Conservation (phyloP, 2,329 filamentous ascomycete species). For the Zymoseptoria tritici region DNA sequence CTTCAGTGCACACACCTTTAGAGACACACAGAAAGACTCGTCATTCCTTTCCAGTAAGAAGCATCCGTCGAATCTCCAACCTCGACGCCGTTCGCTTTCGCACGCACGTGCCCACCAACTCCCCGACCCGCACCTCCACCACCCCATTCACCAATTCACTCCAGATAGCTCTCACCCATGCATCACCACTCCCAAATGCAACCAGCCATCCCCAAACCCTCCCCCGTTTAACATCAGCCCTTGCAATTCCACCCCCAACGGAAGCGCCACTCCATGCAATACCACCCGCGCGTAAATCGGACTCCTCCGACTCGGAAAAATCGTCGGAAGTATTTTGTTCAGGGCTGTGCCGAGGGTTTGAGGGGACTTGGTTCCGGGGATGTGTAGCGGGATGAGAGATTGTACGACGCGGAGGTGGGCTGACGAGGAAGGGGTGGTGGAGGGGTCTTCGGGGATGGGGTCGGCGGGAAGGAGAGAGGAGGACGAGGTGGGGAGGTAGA, state of each 20-base stretch:
- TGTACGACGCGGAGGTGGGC: constrained; percentile 55
- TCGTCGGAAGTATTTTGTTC: constrained; percentile 62
- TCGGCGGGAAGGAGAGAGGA: constrained; percentile 24
- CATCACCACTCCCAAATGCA: constrained; percentile 74
- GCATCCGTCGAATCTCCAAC: too few relatives aligned
- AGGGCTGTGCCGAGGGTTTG: constrained; percentile 73
- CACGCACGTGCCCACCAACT: too few relatives aligned
- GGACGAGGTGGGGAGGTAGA: constrained; percentile 68
- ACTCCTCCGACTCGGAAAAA: constrained; percentile 83
- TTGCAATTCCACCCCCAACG: constrained; percentile 70
- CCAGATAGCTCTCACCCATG: constrained; percentile 39
- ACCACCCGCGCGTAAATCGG: constrained; percentile 77
- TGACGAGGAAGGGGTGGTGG: not conserved
- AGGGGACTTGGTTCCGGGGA: constrained; percentile 39
- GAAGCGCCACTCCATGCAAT: constrained; percentile 76
- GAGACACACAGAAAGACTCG: too few relatives aligned
- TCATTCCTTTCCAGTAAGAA: too few relatives aligned
- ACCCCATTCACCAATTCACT: too few relatives aligned
- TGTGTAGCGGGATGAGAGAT: constrained; percentile 55
- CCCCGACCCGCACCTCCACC: too few relatives aligned
- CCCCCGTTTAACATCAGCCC: constrained; percentile 69
- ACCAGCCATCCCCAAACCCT: constrained; percentile 86
- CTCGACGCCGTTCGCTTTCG: too few relatives aligned
- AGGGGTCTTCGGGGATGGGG: constrained; percentile 25
- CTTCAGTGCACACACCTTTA: too few relatives aligned